Evolutionary conservation across 768 basidiomycete species (phyloP).

Genomic region (Agaricus subrufescens): DNA sequence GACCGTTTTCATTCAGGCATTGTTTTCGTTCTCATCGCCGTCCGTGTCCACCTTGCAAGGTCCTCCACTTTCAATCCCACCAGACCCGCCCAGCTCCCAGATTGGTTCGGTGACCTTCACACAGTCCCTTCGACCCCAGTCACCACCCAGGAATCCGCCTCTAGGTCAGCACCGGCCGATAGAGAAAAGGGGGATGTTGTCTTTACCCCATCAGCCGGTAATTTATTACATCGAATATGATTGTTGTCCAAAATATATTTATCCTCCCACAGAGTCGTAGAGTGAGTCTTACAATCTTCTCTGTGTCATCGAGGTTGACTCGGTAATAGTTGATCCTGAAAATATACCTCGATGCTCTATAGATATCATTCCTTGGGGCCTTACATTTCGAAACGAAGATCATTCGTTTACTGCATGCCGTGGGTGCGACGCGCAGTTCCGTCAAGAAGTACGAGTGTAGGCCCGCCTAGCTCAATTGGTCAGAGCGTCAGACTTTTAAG

Average conservation of each 20-base stretch:
- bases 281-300: background rate
- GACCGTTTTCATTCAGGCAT: constrained; percentile 17
- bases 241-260: background rate
- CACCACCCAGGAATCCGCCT: background rate
- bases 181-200: background rate
- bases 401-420: too few species aligned
- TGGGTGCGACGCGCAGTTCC: background rate
- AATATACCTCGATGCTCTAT: too few species aligned
- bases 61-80: constrained; percentile 15
- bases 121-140: background rate
- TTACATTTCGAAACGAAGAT: too few species aligned
- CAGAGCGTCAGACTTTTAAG: constrained; percentile 9
- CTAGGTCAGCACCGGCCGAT: background rate
- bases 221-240: constrained; percentile 4
- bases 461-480: constrained; percentile 9
- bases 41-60: constrained; percentile 21
- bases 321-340: too few species aligned
- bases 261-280: background rate
- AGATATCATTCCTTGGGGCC: too few species aligned
- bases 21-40: constrained; percentile 25
- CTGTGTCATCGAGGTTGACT: background rate
- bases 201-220: constrained; percentile 2
- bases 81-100: constrained; percentile 12
- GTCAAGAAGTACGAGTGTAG: background rate
- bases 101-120: constrained; percentile 15